These are phyloP conservation scores for Phytophthora pisi DNA, from an alignment of 352 stramenopile species.

Conservation along the genomic window DNA sequence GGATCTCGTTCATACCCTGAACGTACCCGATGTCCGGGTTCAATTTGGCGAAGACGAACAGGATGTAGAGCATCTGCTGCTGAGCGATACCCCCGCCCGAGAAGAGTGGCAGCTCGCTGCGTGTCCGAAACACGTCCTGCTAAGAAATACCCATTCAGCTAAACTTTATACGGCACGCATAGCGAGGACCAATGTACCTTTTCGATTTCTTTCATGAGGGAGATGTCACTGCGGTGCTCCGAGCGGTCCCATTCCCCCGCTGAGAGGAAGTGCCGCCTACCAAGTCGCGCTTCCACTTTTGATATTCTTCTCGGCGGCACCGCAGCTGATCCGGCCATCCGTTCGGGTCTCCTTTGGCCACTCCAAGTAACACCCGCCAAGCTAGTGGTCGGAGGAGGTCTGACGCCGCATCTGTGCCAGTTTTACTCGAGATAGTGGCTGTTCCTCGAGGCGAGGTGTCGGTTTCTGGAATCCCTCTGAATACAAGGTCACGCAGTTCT, in stretches of 20 bases:
- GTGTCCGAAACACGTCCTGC: constrained; percentile 66
- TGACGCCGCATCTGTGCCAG: neutral
- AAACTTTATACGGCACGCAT: no score
- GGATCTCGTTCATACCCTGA: constrained; percentile 96
- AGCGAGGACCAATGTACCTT: constrained; percentile 32
- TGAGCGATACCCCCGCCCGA: constrained; percentile 47
- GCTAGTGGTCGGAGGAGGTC: constrained; percentile 30
- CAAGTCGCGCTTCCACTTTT: constrained; percentile 44
- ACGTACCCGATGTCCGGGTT: constrained; percentile 90
- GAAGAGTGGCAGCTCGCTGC: constrained; percentile 63
- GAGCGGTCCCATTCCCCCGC: constrained; percentile 14
- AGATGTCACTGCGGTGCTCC: constrained; percentile 38
- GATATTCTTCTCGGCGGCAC: constrained; percentile 33
- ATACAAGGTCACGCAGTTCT: constrained; percentile 27
- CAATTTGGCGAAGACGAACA: constrained; percentile 82
- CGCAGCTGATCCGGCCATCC: constrained; percentile 31
- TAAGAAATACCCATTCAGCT: no score
- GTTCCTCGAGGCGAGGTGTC: neutral
- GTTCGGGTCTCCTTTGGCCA: constrained; percentile 24
- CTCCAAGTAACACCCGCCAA: constrained; percentile 51
- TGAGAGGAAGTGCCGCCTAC: constrained; percentile 27
- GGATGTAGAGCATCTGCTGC: constrained; percentile 72
- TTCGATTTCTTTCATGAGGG: constrained; percentile 65
- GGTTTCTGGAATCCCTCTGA: constrained; percentile 14
- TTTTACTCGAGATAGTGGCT: neutral